Conservation (phyloP, 306 rosid species). For the Erythrophleum fordii region DNA sequence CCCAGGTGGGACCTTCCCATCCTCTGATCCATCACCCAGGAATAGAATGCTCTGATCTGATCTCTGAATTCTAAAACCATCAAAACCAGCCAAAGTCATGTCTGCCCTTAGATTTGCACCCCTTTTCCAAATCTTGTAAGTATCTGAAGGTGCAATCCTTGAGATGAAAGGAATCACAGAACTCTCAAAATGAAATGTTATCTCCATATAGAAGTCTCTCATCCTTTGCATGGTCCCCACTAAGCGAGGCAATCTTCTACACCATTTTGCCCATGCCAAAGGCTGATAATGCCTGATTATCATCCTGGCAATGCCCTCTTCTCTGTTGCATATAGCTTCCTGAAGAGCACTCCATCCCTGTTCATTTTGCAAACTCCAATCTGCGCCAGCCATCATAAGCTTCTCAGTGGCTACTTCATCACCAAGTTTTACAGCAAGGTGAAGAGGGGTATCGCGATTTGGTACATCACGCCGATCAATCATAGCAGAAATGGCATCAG, state of each 20-base stretch:
- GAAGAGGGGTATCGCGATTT: constrained; percentile 91
- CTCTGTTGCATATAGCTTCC: constrained; percentile 91
- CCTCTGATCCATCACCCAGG: constrained; percentile 93
- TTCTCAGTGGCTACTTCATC: constrained; percentile 79
- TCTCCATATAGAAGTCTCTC: constrained; percentile 99
- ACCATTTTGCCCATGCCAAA: constrained; percentile 99
- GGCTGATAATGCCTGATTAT: constrained; percentile 96
- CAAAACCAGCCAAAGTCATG: constrained; percentile 98
- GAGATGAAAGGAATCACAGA: constrained; percentile 98
- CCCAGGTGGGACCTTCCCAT: constrained; percentile 79
- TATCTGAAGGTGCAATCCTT: constrained; percentile 96
- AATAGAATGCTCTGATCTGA: constrained; percentile 92
- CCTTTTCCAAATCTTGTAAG: constrained; percentile 96
- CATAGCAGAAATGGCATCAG: constrained; percentile 73
- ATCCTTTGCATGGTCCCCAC: constrained; percentile 86
- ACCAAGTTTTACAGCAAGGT: constrained; percentile 88
- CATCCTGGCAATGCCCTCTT: constrained; percentile 81
- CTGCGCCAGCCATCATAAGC: constrained; percentile 97
- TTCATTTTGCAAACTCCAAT: constrained; percentile 99
- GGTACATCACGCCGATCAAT: constrained; percentile 92
- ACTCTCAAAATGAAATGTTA: constrained; percentile 95
- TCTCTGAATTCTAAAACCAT: constrained; percentile 95
- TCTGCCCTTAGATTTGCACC: constrained; percentile 98
- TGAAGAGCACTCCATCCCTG: constrained; percentile 99
- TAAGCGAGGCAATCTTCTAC: constrained; percentile 95